Evolutionary conservation across 345 rosid genomes (phyloP), one percentile per base, ranked within the genome.

Genomic region (Trapa incisa): DNA sequence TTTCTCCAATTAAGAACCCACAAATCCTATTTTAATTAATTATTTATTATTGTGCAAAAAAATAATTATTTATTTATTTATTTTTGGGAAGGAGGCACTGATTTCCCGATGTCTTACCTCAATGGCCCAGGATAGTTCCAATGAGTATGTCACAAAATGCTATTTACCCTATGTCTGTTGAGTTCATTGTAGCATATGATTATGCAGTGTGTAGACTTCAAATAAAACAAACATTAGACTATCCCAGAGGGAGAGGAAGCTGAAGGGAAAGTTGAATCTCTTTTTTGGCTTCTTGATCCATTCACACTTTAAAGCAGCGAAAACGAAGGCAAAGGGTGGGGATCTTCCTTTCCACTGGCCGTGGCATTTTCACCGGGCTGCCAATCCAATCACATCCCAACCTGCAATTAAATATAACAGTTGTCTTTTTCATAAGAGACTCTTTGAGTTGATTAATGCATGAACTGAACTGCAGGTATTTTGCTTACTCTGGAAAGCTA

Each of bases 291-390:
- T 41, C 43, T 41, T 2, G 43, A 41, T 41, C 1, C 4, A 16
- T 70, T 77, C 61, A 80, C 65, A 81, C 80, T 77, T 86, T 87
- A 76, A 83, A 87, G 43, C 95, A 87, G 5, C 76, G 88, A 54
- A 86, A 86, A 57, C 76, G 75, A 67, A 82, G 62, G 61, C 82
- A 76, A 33, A 56, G 54, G 2, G 77, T 37, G 75, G 75, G 84
- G 52, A 66, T 74, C 77, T 83, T 86, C 85, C 83, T 81, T 52
- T 67, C 82, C 58, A 85, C 82, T 65, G 85, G 64, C 75, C 74
- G 84, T 53, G 97, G 95, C 95, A 86, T 87, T 61, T 81, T 82
- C 57, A 68, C 80, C 1, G 97, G 97, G 72, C 95, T 90, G 13
- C 89, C 97, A 77, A 74, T 79, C 86, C 84, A 77, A 61, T 86